A percentile compares a stretch with the other conserved stretches of the same genome.
Conservation (phyloP, 1,284 basidiomycete species). For the Bondarzewia mesenterica region DNA sequence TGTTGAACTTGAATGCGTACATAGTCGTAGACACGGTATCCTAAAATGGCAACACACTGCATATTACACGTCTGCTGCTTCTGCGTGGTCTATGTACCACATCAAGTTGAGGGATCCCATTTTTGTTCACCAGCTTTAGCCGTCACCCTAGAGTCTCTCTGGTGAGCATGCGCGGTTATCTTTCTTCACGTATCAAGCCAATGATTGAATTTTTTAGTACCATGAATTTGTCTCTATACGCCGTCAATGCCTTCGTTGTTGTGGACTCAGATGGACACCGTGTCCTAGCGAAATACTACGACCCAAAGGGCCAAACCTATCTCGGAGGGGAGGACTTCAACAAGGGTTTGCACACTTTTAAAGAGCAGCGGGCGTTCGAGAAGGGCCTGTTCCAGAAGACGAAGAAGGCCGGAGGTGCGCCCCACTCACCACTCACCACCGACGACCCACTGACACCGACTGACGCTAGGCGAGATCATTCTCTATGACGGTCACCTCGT, state of each 20-base stretch:
- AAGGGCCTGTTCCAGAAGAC: slow-evolving; percentile 95
- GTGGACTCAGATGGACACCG: slow-evolving; percentile 93
- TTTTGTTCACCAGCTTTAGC: too few relatives aligned
- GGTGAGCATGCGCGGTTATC: background rate
- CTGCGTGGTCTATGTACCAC: too few relatives aligned
- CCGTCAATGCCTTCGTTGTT: slow-evolving; percentile 81
- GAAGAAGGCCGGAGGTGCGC: slow-evolving; percentile 80
- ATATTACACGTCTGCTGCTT: too few relatives aligned
- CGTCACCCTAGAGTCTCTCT: too few relatives aligned
- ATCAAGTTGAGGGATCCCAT: too few relatives aligned
- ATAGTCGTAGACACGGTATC: background rate
- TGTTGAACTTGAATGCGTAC: background rate
- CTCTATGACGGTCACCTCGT: slow-evolving; percentile 89
- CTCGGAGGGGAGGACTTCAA: slow-evolving; percentile 35
- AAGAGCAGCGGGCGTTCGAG: slow-evolving; percentile 95
- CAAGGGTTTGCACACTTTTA: slow-evolving; percentile 66
- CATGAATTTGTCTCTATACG: slow-evolving; percentile 82
- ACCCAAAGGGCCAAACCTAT: slow-evolving; percentile 51
- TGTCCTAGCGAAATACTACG: slow-evolving; percentile 93
- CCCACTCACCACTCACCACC: background rate
- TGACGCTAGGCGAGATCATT: slow-evolving; percentile 81
- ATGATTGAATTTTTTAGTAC: background rate
- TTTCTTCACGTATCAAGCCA: background rate
- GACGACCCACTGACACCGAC: background rate
- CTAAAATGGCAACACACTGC: too few relatives aligned